Base-by-base conservation (phyloP, 1,139 yeast genomes). In the Yamadazyma pseudoaaseri region DNA sequence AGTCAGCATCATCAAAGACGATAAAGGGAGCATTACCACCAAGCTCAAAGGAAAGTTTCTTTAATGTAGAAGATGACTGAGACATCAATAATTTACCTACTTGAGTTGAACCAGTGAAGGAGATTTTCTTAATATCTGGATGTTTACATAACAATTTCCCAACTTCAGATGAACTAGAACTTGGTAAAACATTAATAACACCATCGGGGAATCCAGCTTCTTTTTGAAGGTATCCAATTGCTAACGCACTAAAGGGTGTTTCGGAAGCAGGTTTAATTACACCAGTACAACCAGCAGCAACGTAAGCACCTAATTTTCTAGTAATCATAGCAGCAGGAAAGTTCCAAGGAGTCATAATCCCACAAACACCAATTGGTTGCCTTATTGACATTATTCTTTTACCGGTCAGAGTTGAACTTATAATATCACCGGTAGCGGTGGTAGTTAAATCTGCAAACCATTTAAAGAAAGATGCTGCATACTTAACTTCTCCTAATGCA, bases 261-360 rank as follows among this genome's bases (percentile, higher is more conserved):
- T 86, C 95, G 4, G 81, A 67, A 25, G 95, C 97, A 3, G 97
- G 97, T 60, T 89, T 90, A 40, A 90, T 70, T 9, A 90, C 90
- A 3, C 86, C 70, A 1, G 97, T 83, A 60, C 97, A 90, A 2
- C 97, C 97, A 7, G 94, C 90, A 12, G 97, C 96, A 14, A 87
- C 52, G 1, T 96, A 96, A 18, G 97, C 96, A 18, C 87, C 96
- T 32, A 85, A 73, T 58, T 90, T 90, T 48, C 97, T 73, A 2
- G 96, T 79, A 42, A 90, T 86, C 97, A 90, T 90, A 5, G 96
- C 95, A 34, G 83, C 70, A 12, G 97, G 97, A 65, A 90, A 90
- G 60, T 90, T 90, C 97, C 97, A 90, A 13, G 97, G 97, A 4
- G 96, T 86, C 48, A 90, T 70, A 40, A 90, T 78, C 18, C 95